These are phyloP conservation scores for Lachancea lanzarotensis DNA, from an alignment of 805 yeast species.

Conservation along the genomic window DNA sequence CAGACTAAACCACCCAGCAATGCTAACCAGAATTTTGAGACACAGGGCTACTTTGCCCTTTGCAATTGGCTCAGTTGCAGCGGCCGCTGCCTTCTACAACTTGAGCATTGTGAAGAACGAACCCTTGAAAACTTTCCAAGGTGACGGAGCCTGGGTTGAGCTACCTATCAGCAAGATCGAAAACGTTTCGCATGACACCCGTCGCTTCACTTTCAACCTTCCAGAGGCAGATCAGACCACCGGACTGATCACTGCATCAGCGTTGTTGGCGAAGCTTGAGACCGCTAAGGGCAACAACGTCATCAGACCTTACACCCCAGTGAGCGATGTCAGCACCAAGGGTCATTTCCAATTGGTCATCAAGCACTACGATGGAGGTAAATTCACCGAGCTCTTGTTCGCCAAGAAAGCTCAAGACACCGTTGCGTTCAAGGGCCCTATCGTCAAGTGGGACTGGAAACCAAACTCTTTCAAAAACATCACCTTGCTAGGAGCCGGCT, in stretches of 20 bases:
- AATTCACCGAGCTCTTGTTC: conserved; percentile 70
- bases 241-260: conserved; percentile 76
- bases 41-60: conserved; percentile 31
- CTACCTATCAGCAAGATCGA: conserved; percentile 42
- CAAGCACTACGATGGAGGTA: conserved; percentile 81
- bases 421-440: conserved; percentile 89
- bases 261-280: conserved; percentile 71
- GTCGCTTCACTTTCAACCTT: conserved; percentile 62
- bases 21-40: conserved; percentile 24
- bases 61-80: conserved; percentile 45
- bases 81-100: conserved; percentile 31
- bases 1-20: conserved; percentile 2
- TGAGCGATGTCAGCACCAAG: conserved; percentile 56
- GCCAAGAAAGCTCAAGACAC: conserved; percentile 71
- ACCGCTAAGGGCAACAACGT: conserved; percentile 82
- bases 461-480: conserved; percentile 78
- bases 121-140: conserved; percentile 44
- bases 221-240: conserved; percentile 59
- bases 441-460: conserved; percentile 83
- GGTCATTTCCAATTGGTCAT: conserved; percentile 77
- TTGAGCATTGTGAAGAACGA: conserved; percentile 33
- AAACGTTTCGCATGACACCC: conserved; percentile 56
- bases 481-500: conserved; percentile 88
- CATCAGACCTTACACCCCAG: conserved; percentile 86
- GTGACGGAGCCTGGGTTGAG: conserved; percentile 67